Percentiles rank a stretch among this genome's conserved stretches.
Conservation (phyloP, 176 grass and related monocot species). For the Tuctoria greenei region DNA sequence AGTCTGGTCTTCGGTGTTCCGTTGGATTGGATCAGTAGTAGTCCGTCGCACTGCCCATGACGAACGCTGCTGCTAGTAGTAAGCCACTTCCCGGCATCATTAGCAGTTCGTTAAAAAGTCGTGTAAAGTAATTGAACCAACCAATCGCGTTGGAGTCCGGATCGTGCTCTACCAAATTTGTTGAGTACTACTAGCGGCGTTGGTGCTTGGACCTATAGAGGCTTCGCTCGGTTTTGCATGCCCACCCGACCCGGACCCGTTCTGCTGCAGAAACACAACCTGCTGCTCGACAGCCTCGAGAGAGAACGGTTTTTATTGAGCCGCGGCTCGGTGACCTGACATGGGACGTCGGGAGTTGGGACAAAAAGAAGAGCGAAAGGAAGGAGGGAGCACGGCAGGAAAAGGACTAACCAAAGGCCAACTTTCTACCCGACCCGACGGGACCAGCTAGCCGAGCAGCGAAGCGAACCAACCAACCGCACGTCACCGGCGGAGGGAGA, state of each 20-base stretch:
- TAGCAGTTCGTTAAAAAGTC: neutral
- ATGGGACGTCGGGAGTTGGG: neutral
- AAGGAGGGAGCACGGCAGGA: neutral
- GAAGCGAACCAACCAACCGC: neutral
- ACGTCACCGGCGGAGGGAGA: neutral
- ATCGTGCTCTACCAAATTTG: no score
- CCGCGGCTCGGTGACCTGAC: neutral
- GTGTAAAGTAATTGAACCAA: neutral
- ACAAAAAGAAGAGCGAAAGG: slow-evolving; percentile 31
- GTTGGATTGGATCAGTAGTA: no score
- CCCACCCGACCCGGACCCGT: neutral
- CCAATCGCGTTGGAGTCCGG: neutral
- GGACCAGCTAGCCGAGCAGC: neutral
- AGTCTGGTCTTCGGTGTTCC: no score
- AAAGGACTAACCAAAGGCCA: slow-evolving; percentile 21
- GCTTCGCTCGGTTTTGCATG: neutral
- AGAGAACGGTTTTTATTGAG: neutral
- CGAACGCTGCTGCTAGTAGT: neutral
- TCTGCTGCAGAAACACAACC: no score
- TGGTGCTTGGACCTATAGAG: neutral
- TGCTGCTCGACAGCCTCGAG: slow-evolving; percentile 28
- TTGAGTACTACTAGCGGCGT: no score
- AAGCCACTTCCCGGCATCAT: neutral
- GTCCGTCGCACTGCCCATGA: slow-evolving; percentile 13
- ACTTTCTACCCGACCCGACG: slow-evolving; percentile 4